Percentiles rank a stretch among this genome's conserved stretches.
phyloP scores from a whole-genome alignment of 768 basidiomycete species.

The Peribolospora kevripleyi region DNA sequence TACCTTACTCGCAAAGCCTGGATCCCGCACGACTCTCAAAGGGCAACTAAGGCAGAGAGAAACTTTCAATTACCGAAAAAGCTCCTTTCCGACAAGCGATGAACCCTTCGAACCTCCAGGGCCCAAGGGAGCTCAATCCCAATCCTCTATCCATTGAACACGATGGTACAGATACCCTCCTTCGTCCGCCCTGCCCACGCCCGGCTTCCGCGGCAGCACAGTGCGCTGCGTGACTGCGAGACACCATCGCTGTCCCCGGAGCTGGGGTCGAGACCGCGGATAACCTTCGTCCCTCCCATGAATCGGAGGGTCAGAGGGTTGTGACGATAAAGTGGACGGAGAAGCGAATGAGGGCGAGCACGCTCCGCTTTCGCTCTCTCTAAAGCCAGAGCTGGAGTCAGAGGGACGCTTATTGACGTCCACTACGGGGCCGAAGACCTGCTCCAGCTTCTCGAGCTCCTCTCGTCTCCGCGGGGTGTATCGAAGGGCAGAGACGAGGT shows the following conservation, averaged over 20 bases:
- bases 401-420: conserved; percentile 8
- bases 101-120: no score
- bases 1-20: no score
- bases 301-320: not conserved
- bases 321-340: not conserved
- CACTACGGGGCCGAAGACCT: not conserved
- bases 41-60: no score
- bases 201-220: conserved; percentile 26
- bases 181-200: conserved; percentile 18
- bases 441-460: no score
- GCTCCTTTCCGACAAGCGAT: no score
- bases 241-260: conserved; percentile 8
- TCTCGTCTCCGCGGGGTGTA: not conserved
- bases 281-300: not conserved
- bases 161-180: conserved; percentile 41
- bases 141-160: conserved; percentile 37
- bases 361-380: not conserved
- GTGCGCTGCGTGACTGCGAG: conserved; percentile 30
- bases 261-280: not conserved
- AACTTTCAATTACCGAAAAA: no score
- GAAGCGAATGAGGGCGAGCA: not conserved
- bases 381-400: not conserved
- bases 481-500: not conserved
- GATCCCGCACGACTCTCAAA: no score
- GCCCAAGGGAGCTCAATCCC: no score